Conservation (phyloP, 441 rosid genomes). For the Biscutella laevigata region DNA sequence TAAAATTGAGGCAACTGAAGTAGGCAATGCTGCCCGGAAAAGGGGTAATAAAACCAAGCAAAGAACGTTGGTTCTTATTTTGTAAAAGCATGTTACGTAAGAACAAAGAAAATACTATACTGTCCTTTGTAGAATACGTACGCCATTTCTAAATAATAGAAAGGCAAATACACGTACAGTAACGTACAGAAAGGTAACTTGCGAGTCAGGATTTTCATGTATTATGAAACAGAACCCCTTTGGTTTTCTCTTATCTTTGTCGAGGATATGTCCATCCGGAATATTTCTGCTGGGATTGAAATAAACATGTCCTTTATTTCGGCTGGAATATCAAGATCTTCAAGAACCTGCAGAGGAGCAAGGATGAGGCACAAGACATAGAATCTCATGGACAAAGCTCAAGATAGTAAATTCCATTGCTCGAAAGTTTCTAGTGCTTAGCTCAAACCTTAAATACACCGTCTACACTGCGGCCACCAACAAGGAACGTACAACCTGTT, state of each 20-base stretch:
- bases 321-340: constrained; percentile 67
- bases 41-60: not conserved
- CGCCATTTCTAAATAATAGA: no score
- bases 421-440: not conserved
- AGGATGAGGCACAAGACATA: constrained; percentile 4
- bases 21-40: not conserved
- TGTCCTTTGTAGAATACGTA: not conserved
- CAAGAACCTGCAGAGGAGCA: constrained; percentile 48
- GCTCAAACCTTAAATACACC: constrained; percentile 65
- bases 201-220: not conserved
- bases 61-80: not conserved
- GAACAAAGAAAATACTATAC: not conserved
- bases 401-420: not conserved
- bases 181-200: no score
- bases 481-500: constrained; percentile 74
- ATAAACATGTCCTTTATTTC: constrained; percentile 53
- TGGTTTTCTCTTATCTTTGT: constrained; percentile 45
- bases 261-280: constrained; percentile 71
- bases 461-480: constrained; percentile 71
- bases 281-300: constrained; percentile 52
- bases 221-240: not conserved
- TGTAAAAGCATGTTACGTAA: not conserved
- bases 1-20: not conserved
- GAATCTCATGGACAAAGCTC: not conserved
- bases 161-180: no score